Base-by-base conservation (phyloP, 2,329 filamentous ascomycete genomes). In the Lachnellula occidentalis region DNA sequence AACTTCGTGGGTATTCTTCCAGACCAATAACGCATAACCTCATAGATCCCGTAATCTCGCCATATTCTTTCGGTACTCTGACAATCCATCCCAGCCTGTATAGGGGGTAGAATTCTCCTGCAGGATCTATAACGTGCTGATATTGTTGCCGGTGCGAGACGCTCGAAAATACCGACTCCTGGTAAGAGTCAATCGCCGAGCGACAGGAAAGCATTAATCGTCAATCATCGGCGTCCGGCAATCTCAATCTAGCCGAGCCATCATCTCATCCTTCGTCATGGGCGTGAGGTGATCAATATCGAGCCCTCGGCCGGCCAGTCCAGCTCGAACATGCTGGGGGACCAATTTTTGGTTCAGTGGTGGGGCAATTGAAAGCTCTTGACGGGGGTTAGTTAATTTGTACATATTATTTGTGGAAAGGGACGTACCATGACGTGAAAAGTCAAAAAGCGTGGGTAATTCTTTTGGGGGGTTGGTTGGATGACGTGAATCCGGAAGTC, bases 351-450 rank as follows among this genome's bases (percentile, higher is more conserved):
- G 79, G 76, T 99, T 99, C 70, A 97, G 79, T 46, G 86, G 79
- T 41, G 94, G 89, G 39, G 87, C 86, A 69, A 99, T 97, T n/a
- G 94, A 99, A 59, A 99, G 81, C 82, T 99, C 94, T 96, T 63
- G 8, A 51, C 43, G 47, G 50, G 48, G 39, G 58, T 60, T 59
- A 56, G 48, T 15, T 19, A 11, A 48, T 51, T 36, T 15, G 49
- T 34, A 19, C 6, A 45, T 41, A 34, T 12, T 22, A 21, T 27
- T 22, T 34, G 49, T 22, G 61, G n/a, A 48, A 42, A 34, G 45
- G 34, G 37, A 53, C 86, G 72, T 82, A 96, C 94, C 94, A 70
- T 99, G 94, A 64, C 83, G 88, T 50, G 88, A 87, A 72, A 99
- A 99, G 72, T 97, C 87, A 73, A 96, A 99, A 52, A 99, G 81